Base-by-base conservation (phyloP, 768 basidiomycete species). In the Hypholoma sublateritium region DNA sequence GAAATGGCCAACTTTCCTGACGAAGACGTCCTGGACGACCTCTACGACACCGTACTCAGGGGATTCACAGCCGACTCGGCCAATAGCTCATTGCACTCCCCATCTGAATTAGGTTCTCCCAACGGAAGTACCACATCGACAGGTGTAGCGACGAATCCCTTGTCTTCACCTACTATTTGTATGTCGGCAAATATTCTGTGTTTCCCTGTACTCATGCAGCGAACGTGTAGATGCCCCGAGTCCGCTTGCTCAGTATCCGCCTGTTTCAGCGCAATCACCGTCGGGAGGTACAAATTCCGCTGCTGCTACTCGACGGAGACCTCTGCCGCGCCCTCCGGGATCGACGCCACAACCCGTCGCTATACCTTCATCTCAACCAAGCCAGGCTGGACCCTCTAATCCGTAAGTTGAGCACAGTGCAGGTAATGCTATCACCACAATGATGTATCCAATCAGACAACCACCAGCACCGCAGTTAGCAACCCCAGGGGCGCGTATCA, bases 21-120 rank as follows among this genome's bases (percentile, higher is more conserved):
- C 34, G 62, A 68, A 49, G 63, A 60, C 25, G 58, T 46, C n/a
- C 55, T 68, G 13, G 47, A 68, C 22, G 61, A 61, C 21, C 62
- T 68, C 9, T 66, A 66, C 46, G 50, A 65, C 9, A 51, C 46
- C 3, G 67, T 68, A 41, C 49, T 62, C 25, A 56, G 48, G 14
- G 63, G 60, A 16, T 68, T 64, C 39, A 25, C 52, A 14, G 16
- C 36, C 14, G 57, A 46, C 47, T 60, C 63, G 16, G 39, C 47
- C 11, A 50, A 47, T n/a, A 22, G 48, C 19, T 56, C 60, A 11
- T 14, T 42, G 13, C 12, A 22, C 19, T 32, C 46, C 16, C 22
- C 46, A 17, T 25, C 46, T 22, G 46, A 47, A 47, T 4, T n/a
- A 16, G 25, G 24, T 47, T 47, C 46, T 22, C 19, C 63, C 28